These are phyloP conservation scores for Collybiopsis luxurians DNA, from an alignment of 768 basidiomycete species.

Conservation along the genomic window DNA sequence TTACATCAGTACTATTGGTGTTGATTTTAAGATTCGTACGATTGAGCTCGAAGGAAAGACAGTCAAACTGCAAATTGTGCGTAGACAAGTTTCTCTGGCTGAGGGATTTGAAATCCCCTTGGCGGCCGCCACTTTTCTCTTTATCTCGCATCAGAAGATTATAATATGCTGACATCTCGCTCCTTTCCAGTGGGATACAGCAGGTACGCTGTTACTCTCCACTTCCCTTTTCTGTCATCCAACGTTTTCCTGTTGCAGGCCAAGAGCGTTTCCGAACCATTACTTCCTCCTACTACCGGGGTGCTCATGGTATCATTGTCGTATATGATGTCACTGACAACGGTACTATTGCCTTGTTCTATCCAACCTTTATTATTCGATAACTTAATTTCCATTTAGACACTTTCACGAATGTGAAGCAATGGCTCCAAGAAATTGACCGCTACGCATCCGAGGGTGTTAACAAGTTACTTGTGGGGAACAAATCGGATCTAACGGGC, in stretches of 20 bases:
- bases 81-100: constrained; percentile 28
- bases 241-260: constrained; percentile 40
- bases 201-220: constrained; percentile 48
- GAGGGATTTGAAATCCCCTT: too few species aligned
- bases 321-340: constrained; percentile 99
- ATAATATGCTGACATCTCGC: background rate
- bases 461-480: constrained; percentile 97
- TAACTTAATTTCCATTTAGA: constrained; percentile 44
- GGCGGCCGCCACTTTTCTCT: background rate
- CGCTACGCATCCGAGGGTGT: constrained; percentile 97
- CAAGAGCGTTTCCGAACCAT: constrained; percentile 99
- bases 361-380: background rate
- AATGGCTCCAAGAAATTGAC: constrained; percentile 92
- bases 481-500: constrained; percentile 97
- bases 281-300: constrained; percentile 99
- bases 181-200: constrained; percentile 88
- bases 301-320: constrained; percentile 96
- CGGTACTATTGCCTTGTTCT: constrained; percentile 39
- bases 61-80: constrained; percentile 96
- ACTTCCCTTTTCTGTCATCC: constrained; percentile 2
- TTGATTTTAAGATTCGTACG: constrained; percentile 98
- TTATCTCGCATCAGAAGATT: background rate
- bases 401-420: constrained; percentile 93
- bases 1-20: constrained; percentile 97
- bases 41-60: constrained; percentile 99